Conservation (phyloP, 176 grass and related monocot genomes). For the Chrysopogon serrulatus region DNA sequence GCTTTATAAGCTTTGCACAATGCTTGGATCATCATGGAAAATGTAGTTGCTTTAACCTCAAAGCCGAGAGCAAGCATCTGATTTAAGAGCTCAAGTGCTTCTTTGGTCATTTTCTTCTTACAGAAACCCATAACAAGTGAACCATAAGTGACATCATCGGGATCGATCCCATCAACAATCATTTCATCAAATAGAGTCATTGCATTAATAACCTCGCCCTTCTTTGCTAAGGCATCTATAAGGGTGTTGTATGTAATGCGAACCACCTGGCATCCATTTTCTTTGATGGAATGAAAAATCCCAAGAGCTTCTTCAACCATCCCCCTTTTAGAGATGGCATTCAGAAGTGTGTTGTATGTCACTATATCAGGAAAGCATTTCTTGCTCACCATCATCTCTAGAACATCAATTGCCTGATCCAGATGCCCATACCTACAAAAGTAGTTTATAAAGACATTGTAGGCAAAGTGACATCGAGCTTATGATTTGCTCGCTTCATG, state of each 20-base stretch:
- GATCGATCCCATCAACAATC: slow-evolving; percentile 46
- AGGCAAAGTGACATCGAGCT: slow-evolving; percentile 58
- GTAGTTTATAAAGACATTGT: slow-evolving; percentile 83
- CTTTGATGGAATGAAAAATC: slow-evolving; percentile 49
- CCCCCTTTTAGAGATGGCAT: slow-evolving; percentile 54
- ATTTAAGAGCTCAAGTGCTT: slow-evolving; percentile 51
- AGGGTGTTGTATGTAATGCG: slow-evolving; percentile 68
- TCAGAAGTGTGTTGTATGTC: slow-evolving; percentile 73
- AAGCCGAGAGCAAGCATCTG: slow-evolving; percentile 49
- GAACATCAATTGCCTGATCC: slow-evolving; percentile 63
- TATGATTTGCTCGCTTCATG: slow-evolving; percentile 48
- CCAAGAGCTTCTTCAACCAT: slow-evolving; percentile 59
- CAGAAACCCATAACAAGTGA: slow-evolving; percentile 75
- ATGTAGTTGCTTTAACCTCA: slow-evolving; percentile 62
- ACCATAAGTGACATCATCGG: slow-evolving; percentile 64
- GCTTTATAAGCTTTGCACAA: slow-evolving; percentile 55
- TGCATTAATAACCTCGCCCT: slow-evolving; percentile 44
- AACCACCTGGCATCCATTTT: slow-evolving; percentile 52
- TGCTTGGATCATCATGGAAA: slow-evolving; percentile 54
- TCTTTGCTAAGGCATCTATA: slow-evolving; percentile 73
- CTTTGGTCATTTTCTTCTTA: slow-evolving; percentile 49
- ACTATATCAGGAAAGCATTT: slow-evolving; percentile 71
- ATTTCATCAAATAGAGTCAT: slow-evolving; percentile 67
- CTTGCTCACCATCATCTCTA: slow-evolving; percentile 49
- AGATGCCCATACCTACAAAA: slow-evolving; percentile 61